These are phyloP conservation scores for Phytophthora pluvialis DNA, from an alignment of 352 stramenopile genomes.

Conservation along the genomic window DNA sequence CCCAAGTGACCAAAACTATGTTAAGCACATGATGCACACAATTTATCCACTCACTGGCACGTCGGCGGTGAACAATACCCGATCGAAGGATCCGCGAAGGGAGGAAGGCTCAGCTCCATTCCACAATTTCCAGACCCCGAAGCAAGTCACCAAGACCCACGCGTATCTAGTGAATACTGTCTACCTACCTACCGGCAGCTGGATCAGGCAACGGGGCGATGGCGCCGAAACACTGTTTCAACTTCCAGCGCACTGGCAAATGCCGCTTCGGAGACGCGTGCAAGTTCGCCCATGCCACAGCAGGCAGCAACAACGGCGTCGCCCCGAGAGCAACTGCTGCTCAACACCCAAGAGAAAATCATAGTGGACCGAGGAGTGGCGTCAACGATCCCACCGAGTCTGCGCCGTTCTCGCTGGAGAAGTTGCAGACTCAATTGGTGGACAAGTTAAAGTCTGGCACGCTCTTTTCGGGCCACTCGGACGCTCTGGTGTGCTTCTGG, in stretches of 20 bases:
- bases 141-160: neutral
- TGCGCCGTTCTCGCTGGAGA: conserved; percentile 29
- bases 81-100: too few species aligned
- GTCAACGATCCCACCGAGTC: neutral
- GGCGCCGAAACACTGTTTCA: conserved; percentile 26
- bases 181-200: too few species aligned
- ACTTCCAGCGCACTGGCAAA: conserved; percentile 28
- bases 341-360: neutral
- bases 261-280: conserved; percentile 38
- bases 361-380: neutral
- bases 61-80: conserved; percentile 13
- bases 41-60: too few species aligned
- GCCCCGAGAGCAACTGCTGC: neutral
- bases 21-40: too few species aligned
- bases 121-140: neutral
- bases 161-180: too few species aligned
- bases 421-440: conserved; percentile 22
- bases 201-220: neutral
- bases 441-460: conserved; percentile 26
- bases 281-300: conserved; percentile 19
- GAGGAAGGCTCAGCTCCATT: conserved; percentile 11
- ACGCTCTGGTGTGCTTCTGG: conserved; percentile 41
- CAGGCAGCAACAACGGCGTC: neutral
- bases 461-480: conserved; percentile 33
- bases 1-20: too few species aligned